Evolutionary conservation across 352 stramenopile genomes (phyloP).

Genomic region (Phytophthora agathidicida): DNA sequence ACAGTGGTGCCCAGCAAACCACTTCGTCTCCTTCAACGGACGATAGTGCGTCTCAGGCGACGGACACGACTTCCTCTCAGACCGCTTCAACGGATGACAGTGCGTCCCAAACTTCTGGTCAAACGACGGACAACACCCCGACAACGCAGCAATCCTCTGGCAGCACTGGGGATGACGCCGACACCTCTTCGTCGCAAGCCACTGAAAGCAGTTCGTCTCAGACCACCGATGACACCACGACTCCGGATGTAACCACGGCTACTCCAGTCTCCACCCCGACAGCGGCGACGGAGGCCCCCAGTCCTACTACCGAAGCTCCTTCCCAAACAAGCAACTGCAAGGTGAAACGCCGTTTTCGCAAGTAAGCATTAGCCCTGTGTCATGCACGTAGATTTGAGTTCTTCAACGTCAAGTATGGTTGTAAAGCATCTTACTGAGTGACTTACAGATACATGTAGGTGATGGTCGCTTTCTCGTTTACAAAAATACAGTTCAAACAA

Average conservation of each 20-base stretch:
- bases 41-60: conserved; percentile 12
- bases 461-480: too few species aligned
- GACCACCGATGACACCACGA: conserved; percentile 3
- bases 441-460: too few species aligned
- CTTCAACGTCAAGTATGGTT: conserved; percentile 20
- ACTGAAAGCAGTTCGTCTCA: conserved; percentile 15
- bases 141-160: conserved; percentile 3
- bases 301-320: conserved; percentile 9
- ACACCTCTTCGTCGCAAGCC: neutral
- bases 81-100: conserved; percentile 10
- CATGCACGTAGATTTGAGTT: conserved; percentile 22
- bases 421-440: conserved; percentile 4
- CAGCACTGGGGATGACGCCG: neutral
- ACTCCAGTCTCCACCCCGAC: conserved; percentile 9
- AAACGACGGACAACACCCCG: too few species aligned
- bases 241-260: conserved; percentile 6
- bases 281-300: neutral
- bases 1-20: conserved; percentile 1
- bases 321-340: conserved; percentile 31
- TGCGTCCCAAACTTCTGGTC: too few species aligned
- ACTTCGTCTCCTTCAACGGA: conserved; percentile 15
- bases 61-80: conserved; percentile 1
- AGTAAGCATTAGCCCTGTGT: conserved; percentile 14
- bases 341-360: conserved; percentile 28
- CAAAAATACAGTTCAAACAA: too few species aligned